These are phyloP conservation scores for Eucalyptus globulus DNA, from an alignment of 345 rosid species.

Conservation along the genomic window DNA sequence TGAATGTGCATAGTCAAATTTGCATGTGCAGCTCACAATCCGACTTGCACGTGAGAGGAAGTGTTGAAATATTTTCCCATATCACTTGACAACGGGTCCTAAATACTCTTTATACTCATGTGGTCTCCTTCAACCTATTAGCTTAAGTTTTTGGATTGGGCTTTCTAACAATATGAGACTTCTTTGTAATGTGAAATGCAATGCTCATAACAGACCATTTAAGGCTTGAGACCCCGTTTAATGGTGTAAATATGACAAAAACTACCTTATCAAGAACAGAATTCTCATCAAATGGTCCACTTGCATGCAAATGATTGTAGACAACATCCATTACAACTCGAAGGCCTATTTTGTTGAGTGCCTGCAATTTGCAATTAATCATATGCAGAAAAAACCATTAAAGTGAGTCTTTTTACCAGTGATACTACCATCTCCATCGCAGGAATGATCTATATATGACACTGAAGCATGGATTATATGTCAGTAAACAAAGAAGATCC, in stretches of 20 bases:
- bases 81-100: no score
- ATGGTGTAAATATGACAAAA: not conserved
- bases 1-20: no score
- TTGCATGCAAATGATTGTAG: slow-evolving; percentile 89
- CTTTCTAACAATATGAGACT: not conserved
- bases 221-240: not conserved
- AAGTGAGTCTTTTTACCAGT: not conserved
- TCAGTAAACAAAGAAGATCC: not conserved
- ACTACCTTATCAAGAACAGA: slow-evolving; percentile 92
- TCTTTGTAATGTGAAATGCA: not conserved
- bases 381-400: not conserved
- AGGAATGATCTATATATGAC: not conserved
- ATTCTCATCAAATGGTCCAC: slow-evolving; percentile 61
- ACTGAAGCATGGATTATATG: not conserved
- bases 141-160: no score
- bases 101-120: no score
- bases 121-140: no score
- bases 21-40: rapidly evolving
- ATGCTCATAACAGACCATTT: not conserved
- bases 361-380: slow-evolving; percentile 22
- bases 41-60: no score
- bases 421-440: not conserved
- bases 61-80: no score
- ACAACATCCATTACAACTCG: slow-evolving; percentile 86
- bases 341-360: slow-evolving; percentile 52